Conservation (phyloP, 2,329 filamentous ascomycete species). For the Xylaria arbuscula region DNA sequence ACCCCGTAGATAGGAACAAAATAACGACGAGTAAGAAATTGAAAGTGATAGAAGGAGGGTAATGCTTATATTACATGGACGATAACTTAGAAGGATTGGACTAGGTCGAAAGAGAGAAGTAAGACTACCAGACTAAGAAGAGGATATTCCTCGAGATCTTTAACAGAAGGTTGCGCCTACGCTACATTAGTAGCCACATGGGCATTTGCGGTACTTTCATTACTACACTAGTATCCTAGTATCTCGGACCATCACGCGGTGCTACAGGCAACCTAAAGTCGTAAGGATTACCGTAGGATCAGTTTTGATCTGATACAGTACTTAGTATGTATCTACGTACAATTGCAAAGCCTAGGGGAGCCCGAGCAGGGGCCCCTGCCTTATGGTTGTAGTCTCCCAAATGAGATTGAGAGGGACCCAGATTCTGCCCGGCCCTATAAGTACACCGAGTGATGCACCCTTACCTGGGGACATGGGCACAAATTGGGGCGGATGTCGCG, state of each 20-base stretch:
- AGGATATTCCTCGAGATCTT: slow-evolving; percentile 28
- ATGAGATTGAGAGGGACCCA: slow-evolving; percentile 23
- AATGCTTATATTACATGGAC: slow-evolving; percentile 31
- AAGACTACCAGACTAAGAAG: slow-evolving; percentile 21
- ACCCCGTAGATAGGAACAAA: slow-evolving; percentile 19
- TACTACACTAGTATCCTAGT: slow-evolving; percentile 1
- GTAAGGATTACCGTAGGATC: slow-evolving; percentile 35
- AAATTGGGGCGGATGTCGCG: slow-evolving; percentile 17
- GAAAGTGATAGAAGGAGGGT: slow-evolving; percentile 19
- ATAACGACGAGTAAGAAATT: slow-evolving; percentile 24
- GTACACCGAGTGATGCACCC: slow-evolving; percentile 11
- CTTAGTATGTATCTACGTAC: background rate
- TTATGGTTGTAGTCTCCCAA: background rate
- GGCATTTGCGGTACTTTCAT: slow-evolving; percentile 20
- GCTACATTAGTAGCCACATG: slow-evolving; percentile 1
- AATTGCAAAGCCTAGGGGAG: slow-evolving; percentile 27
- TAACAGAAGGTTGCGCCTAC: slow-evolving; percentile 10
- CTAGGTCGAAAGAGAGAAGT: slow-evolving; percentile 19
- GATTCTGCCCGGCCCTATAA: slow-evolving; percentile 7
- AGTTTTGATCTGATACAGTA: slow-evolving; percentile 28
- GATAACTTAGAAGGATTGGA: slow-evolving; percentile 22
- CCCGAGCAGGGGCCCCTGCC: slow-evolving; percentile 28
- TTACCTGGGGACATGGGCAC: slow-evolving; percentile 12
- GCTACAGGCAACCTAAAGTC: slow-evolving; percentile 20
- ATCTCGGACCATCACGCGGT: slow-evolving; percentile 25